Conservation (phyloP, 2,329 filamentous ascomycete species). For the Monosporascus sp. region DNA sequence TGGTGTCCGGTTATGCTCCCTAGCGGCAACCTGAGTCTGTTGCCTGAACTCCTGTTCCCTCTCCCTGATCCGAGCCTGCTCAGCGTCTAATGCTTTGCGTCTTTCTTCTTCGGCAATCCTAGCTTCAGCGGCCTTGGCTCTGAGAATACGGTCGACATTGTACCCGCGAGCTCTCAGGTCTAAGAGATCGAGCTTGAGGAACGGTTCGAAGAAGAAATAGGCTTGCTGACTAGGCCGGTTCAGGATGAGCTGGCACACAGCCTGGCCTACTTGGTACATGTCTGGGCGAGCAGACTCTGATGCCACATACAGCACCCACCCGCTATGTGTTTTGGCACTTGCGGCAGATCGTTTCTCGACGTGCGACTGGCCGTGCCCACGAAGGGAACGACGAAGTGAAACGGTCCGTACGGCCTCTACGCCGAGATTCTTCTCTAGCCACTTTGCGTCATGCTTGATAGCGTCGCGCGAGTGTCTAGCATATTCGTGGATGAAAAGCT, state of each 20-base stretch:
- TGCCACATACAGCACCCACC: slow-evolving; percentile 71
- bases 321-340: slow-evolving; percentile 46
- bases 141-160: slow-evolving; percentile 91
- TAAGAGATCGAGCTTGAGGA: slow-evolving; percentile 78
- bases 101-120: slow-evolving; percentile 80
- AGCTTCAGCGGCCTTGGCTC: slow-evolving; percentile 81
- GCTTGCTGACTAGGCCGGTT: slow-evolving; percentile 82
- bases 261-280: slow-evolving; percentile 87
- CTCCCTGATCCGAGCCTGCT: slow-evolving; percentile 62
- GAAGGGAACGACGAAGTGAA: slow-evolving; percentile 69
- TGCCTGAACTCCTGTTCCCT: slow-evolving; percentile 43
- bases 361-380: slow-evolving; percentile 63
- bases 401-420: slow-evolving; percentile 77
- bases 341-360: slow-evolving; percentile 73
- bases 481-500: slow-evolving; percentile 81
- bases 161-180: slow-evolving; percentile 84
- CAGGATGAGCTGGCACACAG: slow-evolving; percentile 75
- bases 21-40: slow-evolving; percentile 38
- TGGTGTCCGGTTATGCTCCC: slow-evolving; percentile 36
- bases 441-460: slow-evolving; percentile 83
- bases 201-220: slow-evolving; percentile 83
- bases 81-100: slow-evolving; percentile 66
- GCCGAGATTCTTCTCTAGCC: slow-evolving; percentile 79
- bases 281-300: slow-evolving; percentile 60
- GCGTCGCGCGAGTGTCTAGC: slow-evolving; percentile 64